Percentiles rank a stretch among this genome's conserved stretches.
phyloP scores from a whole-genome alignment of 148 eudicot genomes.

The Rhododendron williamsianum region DNA sequence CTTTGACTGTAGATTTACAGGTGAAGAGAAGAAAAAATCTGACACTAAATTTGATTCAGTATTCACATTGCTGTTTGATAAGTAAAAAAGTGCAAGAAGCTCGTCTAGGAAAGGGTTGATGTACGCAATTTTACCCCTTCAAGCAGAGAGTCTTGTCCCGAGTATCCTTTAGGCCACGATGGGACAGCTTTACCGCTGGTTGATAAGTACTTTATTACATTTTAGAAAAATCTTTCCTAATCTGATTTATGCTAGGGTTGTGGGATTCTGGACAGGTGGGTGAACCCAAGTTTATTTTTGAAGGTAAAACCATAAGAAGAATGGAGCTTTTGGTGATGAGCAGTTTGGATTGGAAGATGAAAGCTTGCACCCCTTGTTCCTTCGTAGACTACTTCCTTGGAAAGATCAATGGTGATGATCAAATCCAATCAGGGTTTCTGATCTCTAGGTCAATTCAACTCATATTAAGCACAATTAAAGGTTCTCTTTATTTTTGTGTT shows the following conservation, averaged over 20 bases:
- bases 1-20: conserved; percentile 57
- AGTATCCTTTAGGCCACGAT: too few relatives aligned
- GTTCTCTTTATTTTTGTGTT: conserved; percentile 21
- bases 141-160: too few relatives aligned
- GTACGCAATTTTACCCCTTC: too few relatives aligned
- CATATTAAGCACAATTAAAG: conserved; percentile 53
- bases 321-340: conserved; percentile 80
- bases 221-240: not conserved
- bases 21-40: conserved; percentile 21
- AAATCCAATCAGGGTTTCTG: conserved; percentile 24
- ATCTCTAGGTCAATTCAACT: conserved; percentile 50
- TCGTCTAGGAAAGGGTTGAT: too few relatives aligned
- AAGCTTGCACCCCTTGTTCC: conserved; percentile 66
- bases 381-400: conserved; percentile 54
- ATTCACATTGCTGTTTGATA: not conserved
- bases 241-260: not conserved
- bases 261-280: conserved; percentile 47
- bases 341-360: conserved; percentile 72
- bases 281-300: conserved; percentile 66
- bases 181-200: too few relatives aligned
- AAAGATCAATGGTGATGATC: conserved; percentile 27
- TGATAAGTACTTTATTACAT: not conserved
- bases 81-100: not conserved
- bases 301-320: conserved; percentile 53
- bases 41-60: not conserved